These are phyloP conservation scores for Scheffersomyces stambukii DNA, from an alignment of 1,139 yeast species.

Conservation along the genomic window DNA sequence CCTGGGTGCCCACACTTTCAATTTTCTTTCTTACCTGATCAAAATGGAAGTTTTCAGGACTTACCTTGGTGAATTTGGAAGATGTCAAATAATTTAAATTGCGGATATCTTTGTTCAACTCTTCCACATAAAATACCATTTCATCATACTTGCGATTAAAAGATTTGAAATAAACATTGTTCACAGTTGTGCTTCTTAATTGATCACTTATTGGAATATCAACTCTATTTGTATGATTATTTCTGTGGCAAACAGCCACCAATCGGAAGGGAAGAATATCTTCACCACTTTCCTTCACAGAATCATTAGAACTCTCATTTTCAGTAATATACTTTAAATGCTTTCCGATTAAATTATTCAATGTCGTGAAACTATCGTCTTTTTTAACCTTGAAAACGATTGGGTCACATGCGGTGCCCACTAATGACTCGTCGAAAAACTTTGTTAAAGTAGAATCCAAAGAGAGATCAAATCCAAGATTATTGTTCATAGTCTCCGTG, in stretches of 20 bases:
- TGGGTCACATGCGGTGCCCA: slow-evolving; percentile 49
- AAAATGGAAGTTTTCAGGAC: slow-evolving; percentile 24
- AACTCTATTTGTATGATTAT: slow-evolving; percentile 70
- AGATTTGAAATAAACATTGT: slow-evolving; percentile 37
- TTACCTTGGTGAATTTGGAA: slow-evolving; percentile 3
- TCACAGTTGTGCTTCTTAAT: slow-evolving; percentile 20
- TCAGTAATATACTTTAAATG: slow-evolving; percentile 31
- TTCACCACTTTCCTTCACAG: slow-evolving; percentile 24
- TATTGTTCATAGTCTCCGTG: slow-evolving; percentile 47
- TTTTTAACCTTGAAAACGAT: slow-evolving; percentile 51
- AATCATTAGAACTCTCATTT: slow-evolving; percentile 23
- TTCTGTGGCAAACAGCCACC: slow-evolving; percentile 65
- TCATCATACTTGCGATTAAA: slow-evolving; percentile 41
- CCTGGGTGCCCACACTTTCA: slow-evolving; percentile 9
- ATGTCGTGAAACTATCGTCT: slow-evolving; percentile 48
- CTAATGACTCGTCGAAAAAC: slow-evolving; percentile 46
- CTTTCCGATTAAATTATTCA: slow-evolving; percentile 49
- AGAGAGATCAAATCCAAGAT: slow-evolving; percentile 74
- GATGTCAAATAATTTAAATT: slow-evolving; percentile 13
- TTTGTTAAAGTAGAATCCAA: slow-evolving; percentile 49
- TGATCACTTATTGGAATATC: slow-evolving; percentile 47
- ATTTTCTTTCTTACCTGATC: slow-evolving; percentile 18
- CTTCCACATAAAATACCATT: slow-evolving; percentile 48
- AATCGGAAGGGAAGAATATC: slow-evolving; percentile 48
- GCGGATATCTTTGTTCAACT: slow-evolving; percentile 30